Base-by-base conservation (phyloP, 2,329 filamentous ascomycete genomes). In the Ceratocystis ficicola region DNA sequence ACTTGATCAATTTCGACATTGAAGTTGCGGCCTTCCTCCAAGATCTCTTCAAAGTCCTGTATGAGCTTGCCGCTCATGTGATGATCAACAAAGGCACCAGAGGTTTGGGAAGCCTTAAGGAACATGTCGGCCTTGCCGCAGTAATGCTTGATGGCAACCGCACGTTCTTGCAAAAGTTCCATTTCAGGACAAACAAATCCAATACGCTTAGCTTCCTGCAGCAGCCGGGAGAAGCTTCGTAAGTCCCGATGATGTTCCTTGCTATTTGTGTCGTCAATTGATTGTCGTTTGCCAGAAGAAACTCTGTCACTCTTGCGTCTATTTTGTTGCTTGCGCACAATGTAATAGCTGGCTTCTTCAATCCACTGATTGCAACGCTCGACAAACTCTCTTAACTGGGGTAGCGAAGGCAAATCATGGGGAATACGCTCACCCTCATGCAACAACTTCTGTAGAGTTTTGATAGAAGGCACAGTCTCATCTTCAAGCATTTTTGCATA, bases 361-460 rank as follows among this genome's bases (percentile, higher is more conserved):
- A 96, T 90, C 89, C 95, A 96, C 73, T 95, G 91, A 75, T 96
- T 95, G 79, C 94, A 97, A 72, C 90, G 87, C 71, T 96, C 91
- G 74, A 99, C 94, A 77, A 95, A 99, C 70, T 87, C 84, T 76
- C 86, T 88, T 71, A 99, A 81, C 71, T 89, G 84, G 71, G 88
- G 83, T 69, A 99, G 82, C 69, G 90, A 92, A 70, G 86, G 85
- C 69, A 99, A 82, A 67, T 90, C 87, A 79, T 89, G 95, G 67
- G 93, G 91, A 72, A 99, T 96, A 75, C 90, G 92, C 77, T 99
- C 94, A 75, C 94, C 94, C 80, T 99, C 94, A 73, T 87, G 87
- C 67, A 97, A 81, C 65, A 99, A 81, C 62, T 86, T 85, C 69
- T 93, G 88, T 71, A 99, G 81, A 70, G 86, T 81, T 77, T 96